Percentiles rank a stretch among this genome's conserved stretches.
These are phyloP conservation scores for Perilla frutescens DNA, from an alignment of 257 asterid species.

Conservation along the genomic window DNA sequence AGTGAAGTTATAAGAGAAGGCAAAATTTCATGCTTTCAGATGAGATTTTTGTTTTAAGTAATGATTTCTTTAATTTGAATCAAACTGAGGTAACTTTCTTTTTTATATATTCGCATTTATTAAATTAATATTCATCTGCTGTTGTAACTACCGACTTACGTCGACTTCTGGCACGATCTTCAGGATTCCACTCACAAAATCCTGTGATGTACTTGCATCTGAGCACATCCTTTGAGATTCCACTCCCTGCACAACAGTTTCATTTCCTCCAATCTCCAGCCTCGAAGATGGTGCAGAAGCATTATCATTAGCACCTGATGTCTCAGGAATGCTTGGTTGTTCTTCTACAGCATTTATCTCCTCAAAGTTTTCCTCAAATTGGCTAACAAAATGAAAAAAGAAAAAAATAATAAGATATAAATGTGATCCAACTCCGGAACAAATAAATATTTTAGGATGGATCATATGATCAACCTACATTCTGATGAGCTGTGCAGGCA, in stretches of 20 bases:
- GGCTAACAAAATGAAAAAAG: constrained; percentile 47
- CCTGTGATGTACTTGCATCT: constrained; percentile 72
- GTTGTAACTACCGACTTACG: constrained; percentile 58
- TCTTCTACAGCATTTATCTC: constrained; percentile 62
- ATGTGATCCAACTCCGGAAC: constrained; percentile 1
- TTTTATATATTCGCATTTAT: neutral
- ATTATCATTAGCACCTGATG: constrained; percentile 53
- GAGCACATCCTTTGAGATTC: constrained; percentile 57
- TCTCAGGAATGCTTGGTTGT: constrained; percentile 59
- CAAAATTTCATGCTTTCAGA: constrained; percentile 9
- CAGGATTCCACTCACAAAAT: constrained; percentile 77
- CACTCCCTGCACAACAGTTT: constrained; percentile 44
- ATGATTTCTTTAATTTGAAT: too few relatives aligned
- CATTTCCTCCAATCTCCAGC: constrained; percentile 57
- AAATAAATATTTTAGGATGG: constrained; percentile 12
- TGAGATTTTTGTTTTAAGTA: too few relatives aligned
- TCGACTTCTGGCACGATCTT: constrained; percentile 87
- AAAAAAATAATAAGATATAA: constrained; percentile 6
- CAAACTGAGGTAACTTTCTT: too few relatives aligned
- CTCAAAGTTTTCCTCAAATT: constrained; percentile 81
- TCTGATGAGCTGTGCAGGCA: neutral
- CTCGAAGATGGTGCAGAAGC: constrained; percentile 42
- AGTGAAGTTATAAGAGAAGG: constrained; percentile 12
- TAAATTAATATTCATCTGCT: neutral
- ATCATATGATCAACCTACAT: constrained; percentile 17